Evolutionary conservation across 2,329 filamentous ascomycete species (phyloP), one percentile per base, ranked within the genome.

Genomic region (Alternaria sp.): DNA sequence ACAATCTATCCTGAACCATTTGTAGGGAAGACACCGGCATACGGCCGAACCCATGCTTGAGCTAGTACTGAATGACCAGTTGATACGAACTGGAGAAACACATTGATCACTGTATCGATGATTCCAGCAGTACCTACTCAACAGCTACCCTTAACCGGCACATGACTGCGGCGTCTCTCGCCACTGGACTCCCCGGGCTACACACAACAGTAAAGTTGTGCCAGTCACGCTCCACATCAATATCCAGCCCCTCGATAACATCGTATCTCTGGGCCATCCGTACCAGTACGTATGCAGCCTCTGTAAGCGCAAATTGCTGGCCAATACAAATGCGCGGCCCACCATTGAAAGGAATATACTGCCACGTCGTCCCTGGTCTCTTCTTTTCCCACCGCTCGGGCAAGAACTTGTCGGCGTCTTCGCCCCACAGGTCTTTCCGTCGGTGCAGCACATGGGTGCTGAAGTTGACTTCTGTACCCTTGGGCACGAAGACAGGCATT

Each of bases 271-370:
- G 50, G 4, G 48, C 0, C 26, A 61, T 23, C 9, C 58, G 33
- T n/a, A 54, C 53, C 26, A 63, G 31, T 23, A 56, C 52, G 44
- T 60, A 66, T 11, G 46, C 54, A 2, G 63, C 56, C 53, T 69
- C 63, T 8, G 64, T 68, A 31, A 69, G 57, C 1, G 64, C 64
- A 46, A 63, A 63, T 48, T 67, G 60, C 59, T 69, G 63, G 8
- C 66, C 67, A 39, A 65, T 39, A 39, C 69, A 66, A 24, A 69
- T 65, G 3, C 70, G 56, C 9, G 70, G 70, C 0, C 70, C 70
- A 6, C 67, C 69, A 10, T 67, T 69, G 48, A 72, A 72, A 5
- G 70, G 69, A 9, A 72, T 17, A 10, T 67, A 71, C 42, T 66
- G 64, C 65, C 62, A 70, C 0, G 55, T 63, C 4, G 21, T 33